Evolutionary conservation across 2,329 filamentous ascomycete species (phyloP), one percentile per base, ranked within the genome.

Genomic region (Pseudogymnoascus sp.): DNA sequence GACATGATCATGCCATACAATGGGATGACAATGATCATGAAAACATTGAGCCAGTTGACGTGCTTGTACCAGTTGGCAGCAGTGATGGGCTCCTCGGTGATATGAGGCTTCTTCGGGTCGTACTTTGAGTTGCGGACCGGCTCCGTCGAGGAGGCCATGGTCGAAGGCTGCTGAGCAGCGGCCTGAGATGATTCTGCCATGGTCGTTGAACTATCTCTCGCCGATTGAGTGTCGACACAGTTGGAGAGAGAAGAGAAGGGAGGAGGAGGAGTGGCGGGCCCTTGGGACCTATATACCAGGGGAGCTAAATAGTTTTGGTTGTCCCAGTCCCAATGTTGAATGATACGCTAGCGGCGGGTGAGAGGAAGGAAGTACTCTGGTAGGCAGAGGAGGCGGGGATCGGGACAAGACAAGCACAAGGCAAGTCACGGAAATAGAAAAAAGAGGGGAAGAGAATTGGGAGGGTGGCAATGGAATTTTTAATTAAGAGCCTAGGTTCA

Each of bases 41-140:
- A 82, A 65, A 90, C 86, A 75, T 96, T 96, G 67, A 96, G 81
- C 91, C 91, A 96, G 81, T 96, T 91, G 79, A 96, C 82, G 73
- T 96, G 91, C 78, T 92, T 88, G 77, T 91, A 86, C 89, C 90
- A 94, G 79, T 96, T 96, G 70, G 80, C 78, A 75, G 80, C 81
- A 63, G 90, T 96, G 68, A 95, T 87, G 62, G 89, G 88, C 65
- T 84, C 83, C 66, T 95, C 91, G 66, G 90, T 85, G 75, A 96
- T 94, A 76, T 96, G 91, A 70, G 87, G 82, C 78, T 95, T 96
- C 79, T 87, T 78, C 62, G 73, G 43, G 63, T 85, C 82, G 66
- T 76, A 75, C 67, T 75, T 75, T 71, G 76, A 78, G 60, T 65
- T 68, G 28, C 68, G 67, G 58, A 54, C 62, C 8, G 69, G 62